Percentiles rank a stretch among this genome's conserved stretches.
Conservation (phyloP, 2,329 filamentous ascomycete species). For the Coniochaeta sp. region DNA sequence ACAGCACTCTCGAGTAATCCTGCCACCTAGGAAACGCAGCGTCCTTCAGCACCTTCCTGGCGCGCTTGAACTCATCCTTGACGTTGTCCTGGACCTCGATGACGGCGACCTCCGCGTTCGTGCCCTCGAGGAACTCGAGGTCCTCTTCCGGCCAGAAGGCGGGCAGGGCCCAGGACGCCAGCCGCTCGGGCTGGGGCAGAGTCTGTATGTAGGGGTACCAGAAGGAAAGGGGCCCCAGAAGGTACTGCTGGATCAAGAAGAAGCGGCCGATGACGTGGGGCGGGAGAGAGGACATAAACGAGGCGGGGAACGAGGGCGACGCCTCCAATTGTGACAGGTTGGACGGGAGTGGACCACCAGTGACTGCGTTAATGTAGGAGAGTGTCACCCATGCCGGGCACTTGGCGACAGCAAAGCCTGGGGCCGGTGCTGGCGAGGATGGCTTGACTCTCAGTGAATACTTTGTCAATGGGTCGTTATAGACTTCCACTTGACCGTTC, state of each 20-base stretch:
- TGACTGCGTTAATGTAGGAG: constrained; percentile 51
- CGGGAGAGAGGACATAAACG: constrained; percentile 41
- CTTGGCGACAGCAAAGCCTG: constrained; percentile 38
- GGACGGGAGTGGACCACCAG: constrained; percentile 19
- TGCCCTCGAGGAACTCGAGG: constrained; percentile 46
- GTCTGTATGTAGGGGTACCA: constrained; percentile 64
- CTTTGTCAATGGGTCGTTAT: constrained; percentile 40
- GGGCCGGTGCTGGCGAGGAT: constrained; percentile 6
- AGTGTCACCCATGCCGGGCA: constrained; percentile 47
- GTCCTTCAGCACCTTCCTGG: constrained; percentile 28
- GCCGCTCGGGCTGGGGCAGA: constrained; percentile 53
- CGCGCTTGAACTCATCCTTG: constrained; percentile 36
- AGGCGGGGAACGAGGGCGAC: constrained; percentile 31
- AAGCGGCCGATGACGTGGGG: constrained; percentile 59
- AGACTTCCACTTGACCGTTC: constrained; percentile 45
- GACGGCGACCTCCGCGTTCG: constrained; percentile 42
- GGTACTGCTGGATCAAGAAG: constrained; percentile 61
- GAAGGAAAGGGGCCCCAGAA: constrained; percentile 49
- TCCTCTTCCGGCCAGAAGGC: constrained; percentile 59
- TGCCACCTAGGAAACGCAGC: constrained; percentile 17
- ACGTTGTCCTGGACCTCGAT: constrained; percentile 38
- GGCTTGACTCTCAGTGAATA: constrained; percentile 46
- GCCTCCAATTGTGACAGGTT: constrained; percentile 6
- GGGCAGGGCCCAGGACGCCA: constrained; percentile 45
- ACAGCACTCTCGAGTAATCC: constrained; percentile 41